Conservation (phyloP, 2,329 filamentous ascomycete genomes). For the Paecilomyces variotii region DNA sequence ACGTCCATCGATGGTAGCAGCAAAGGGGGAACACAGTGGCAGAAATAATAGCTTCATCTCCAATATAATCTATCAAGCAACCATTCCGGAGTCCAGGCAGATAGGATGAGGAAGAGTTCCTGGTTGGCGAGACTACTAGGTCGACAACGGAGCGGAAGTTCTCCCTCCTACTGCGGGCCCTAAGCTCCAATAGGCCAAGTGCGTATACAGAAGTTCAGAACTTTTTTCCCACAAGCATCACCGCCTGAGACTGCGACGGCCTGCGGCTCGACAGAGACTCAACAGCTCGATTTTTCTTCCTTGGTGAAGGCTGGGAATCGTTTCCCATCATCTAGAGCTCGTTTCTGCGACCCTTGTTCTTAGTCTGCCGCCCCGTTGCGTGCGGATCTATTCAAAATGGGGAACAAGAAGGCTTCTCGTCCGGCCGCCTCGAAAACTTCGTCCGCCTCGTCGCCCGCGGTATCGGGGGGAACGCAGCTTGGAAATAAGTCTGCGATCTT, state of each 20-base stretch:
- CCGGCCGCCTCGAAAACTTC: slow-evolving; percentile 37
- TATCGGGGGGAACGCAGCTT: slow-evolving; percentile 26
- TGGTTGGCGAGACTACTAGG: not conserved
- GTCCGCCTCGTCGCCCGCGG: slow-evolving; percentile 32
- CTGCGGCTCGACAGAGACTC: slow-evolving; percentile 15
- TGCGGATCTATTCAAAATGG: slow-evolving; percentile 26
- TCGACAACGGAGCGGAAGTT: slow-evolving; percentile 5
- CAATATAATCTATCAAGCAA: too few relatives aligned
- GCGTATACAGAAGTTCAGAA: slow-evolving; percentile 26
- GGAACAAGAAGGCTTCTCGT: slow-evolving; percentile 36
- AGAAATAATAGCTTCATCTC: not conserved
- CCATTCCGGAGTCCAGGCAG: too few relatives aligned
- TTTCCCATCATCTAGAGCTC: slow-evolving; percentile 4
- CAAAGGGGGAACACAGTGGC: not conserved
- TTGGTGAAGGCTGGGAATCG: not conserved
- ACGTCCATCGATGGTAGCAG: not conserved
- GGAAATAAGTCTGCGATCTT: slow-evolving; percentile 41
- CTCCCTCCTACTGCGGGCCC: slow-evolving; percentile 2
- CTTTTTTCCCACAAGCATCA: slow-evolving; percentile 33
- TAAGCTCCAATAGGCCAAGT: slow-evolving; percentile 25
- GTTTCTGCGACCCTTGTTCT: slow-evolving; percentile 1
- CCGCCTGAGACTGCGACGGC: slow-evolving; percentile 16
- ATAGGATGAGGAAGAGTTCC: not conserved
- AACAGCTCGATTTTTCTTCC: slow-evolving; percentile 1
- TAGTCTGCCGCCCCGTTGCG: not conserved